A percentile compares a stretch with the other conserved stretches of the same genome.
These are phyloP conservation scores for Colletotrichum sp. DNA, from an alignment of 2,329 filamentous ascomycete species.

Conservation along the genomic window DNA sequence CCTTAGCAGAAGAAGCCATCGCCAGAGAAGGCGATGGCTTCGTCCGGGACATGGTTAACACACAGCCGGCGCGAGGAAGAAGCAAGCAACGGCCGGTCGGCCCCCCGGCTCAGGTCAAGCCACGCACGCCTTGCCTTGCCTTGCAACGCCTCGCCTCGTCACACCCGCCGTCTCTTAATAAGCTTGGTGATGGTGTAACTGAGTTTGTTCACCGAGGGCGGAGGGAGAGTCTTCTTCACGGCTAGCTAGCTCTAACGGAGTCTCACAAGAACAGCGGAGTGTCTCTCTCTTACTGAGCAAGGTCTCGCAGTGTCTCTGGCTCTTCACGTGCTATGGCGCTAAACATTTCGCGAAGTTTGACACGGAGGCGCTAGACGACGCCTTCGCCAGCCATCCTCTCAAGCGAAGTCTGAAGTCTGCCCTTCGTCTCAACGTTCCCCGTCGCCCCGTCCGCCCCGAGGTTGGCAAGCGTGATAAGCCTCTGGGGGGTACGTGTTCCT, in stretches of 20 bases:
- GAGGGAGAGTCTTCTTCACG: background rate
- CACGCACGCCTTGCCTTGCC: background rate
- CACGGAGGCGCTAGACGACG: conserved; percentile 17
- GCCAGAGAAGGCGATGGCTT: background rate
- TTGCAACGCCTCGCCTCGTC: background rate
- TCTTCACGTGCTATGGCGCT: conserved; percentile 8
- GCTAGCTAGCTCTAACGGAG: background rate
- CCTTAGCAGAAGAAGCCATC: background rate
- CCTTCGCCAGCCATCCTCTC: conserved; percentile 9
- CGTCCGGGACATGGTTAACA: background rate
- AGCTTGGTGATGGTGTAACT: background rate
- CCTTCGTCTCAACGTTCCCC: conserved; percentile 16
- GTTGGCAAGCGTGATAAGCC: background rate
- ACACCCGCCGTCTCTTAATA: background rate
- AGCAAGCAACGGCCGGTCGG: conserved; percentile 11
- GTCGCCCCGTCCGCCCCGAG: background rate
- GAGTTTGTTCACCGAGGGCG: background rate
- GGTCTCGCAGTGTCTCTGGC: background rate
- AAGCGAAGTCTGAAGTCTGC: conserved; percentile 13
- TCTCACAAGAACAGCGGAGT: background rate
- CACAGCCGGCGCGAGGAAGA: background rate
- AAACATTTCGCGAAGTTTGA: conserved; percentile 9
- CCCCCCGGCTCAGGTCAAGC: background rate
- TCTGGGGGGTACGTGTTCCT: background rate
- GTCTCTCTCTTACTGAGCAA: background rate